A percentile compares a stretch with the other conserved stretches of the same genome.
phyloP scores from a whole-genome alignment of 352 stramenopile genomes.

The Globisporangium paroecandrum region DNA sequence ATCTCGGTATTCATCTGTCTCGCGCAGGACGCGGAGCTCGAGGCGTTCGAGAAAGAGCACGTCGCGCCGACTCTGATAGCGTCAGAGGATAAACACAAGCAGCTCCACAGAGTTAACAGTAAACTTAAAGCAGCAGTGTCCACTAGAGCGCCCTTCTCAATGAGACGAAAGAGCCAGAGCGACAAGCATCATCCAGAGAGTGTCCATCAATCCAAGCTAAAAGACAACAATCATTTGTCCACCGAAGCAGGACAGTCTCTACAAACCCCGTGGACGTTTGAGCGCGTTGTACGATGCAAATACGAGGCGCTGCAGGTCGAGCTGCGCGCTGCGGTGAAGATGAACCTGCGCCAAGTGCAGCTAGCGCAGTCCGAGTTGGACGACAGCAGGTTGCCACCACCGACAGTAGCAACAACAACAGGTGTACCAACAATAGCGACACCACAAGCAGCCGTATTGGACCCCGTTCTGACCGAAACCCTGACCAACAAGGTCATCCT shows the following conservation, averaged over 20 bases:
- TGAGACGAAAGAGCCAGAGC: neutral
- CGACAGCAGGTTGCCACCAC: constrained; percentile 12
- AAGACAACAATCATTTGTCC: neutral
- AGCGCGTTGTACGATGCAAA: constrained; percentile 46
- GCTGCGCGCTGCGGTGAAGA: constrained; percentile 32
- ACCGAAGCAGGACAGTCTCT: neutral
- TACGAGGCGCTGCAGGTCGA: constrained; percentile 41
- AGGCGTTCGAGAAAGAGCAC: constrained; percentile 13
- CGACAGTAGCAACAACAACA: neutral
- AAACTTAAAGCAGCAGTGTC: neutral
- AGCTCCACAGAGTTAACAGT: neutral
- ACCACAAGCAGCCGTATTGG: neutral
- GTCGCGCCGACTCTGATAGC: neutral
- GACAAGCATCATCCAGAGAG: neutral
- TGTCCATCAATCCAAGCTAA: neutral
- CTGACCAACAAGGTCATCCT: constrained; percentile 46
- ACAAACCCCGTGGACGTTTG: constrained; percentile 39
- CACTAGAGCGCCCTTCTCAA: neutral
- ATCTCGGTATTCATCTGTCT: constrained; percentile 73
- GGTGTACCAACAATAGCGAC: neutral
- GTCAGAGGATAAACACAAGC: constrained; percentile 9
- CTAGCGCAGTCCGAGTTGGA: constrained; percentile 31
- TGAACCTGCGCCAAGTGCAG: constrained; percentile 39
- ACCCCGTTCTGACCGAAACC: constrained; percentile 23
- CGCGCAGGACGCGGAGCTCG: constrained; percentile 36